Evolutionary conservation across 441 rosid species (phyloP), one percentile per base, ranked within the genome.

Genomic region (Euphorbia schlechtendalii): DNA sequence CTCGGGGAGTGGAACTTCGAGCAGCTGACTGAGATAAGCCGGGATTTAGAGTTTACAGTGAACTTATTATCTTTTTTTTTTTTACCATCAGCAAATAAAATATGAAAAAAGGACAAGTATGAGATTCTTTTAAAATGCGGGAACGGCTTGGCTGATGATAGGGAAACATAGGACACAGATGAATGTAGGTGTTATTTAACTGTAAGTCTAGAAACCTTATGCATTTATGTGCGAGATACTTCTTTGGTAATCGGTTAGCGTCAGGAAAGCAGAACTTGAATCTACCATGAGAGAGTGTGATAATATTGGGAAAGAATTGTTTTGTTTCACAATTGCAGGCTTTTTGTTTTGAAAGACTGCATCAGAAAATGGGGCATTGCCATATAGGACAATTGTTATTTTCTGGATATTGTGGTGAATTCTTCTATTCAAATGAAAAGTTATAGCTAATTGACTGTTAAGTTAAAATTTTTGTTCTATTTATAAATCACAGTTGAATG

Each of bases 121-220:
- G 40, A 36, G 40, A 36, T 3, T 36, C 40, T 36, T 36, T 4
- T 36, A 4, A 36, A 36, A 36, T 36, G 40, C 40, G 40, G 51
- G 54, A 52, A 52, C 24, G 58, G 71, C 65, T 58, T 57, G 67
- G 79, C 67, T 68, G 49, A 74, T 72, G 66, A 6, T 49, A 45
- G 52, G 72, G 59, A 46, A 52, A 17, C 41, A 52, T 17, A 27
- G 55, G 21, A 60, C 17, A 34, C 25, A 48, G 56, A 21, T 32
- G 21, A 36, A 34, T 15, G 2, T 51, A 9, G 36, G 6, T 13
- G 12, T 36, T 25, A 54, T 24, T 54, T 54, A 12, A 54, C 17
- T 11, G 12, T 54, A n/a, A n/a, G n/a, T n/a, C n/a, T n/a, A n/a
- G n/a, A 22, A 54, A 24, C 5, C 13, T 0, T 10, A 54, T 59